A percentile compares a stretch with the other conserved stretches of the same genome.
phyloP scores from a whole-genome alignment of 2,329 filamentous ascomycete genomes.

The Aspergillus ustus region DNA sequence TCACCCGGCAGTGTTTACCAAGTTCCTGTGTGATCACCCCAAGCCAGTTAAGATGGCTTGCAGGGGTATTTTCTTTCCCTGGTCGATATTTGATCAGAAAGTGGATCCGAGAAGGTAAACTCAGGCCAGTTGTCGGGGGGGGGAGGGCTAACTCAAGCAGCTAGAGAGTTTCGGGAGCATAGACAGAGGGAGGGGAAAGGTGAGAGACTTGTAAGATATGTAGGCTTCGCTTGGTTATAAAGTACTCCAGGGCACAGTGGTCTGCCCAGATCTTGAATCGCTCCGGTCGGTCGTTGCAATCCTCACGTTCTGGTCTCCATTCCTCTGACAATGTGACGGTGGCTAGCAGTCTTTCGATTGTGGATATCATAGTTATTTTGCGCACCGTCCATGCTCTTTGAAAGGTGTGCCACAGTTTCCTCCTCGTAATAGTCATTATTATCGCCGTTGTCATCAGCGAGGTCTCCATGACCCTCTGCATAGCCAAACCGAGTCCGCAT shows the following conservation, averaged over 20 bases:
- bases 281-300: constrained; percentile 18
- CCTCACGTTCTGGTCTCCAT: constrained; percentile 27
- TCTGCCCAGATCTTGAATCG: constrained; percentile 28
- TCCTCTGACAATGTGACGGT: constrained; percentile 32
- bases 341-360: constrained; percentile 36
- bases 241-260: constrained; percentile 35
- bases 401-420: constrained; percentile 27
- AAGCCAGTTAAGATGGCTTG: neutral
- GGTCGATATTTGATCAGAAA: constrained; percentile 23
- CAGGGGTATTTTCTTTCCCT: constrained; percentile 6
- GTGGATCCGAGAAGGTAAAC: constrained; percentile 15
- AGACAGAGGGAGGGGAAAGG: no score
- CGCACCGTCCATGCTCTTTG: constrained; percentile 23
- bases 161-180: no score
- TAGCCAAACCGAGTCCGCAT: no score
- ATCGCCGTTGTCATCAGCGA: no score
- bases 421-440: no score
- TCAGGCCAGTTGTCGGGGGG: no score
- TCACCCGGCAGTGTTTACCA: no score
- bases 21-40: no score
- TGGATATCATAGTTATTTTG: constrained; percentile 36
- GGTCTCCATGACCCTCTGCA: no score
- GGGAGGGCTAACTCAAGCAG: no score
- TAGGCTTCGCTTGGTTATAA: constrained; percentile 28
- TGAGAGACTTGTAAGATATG: constrained; percentile 16